These are phyloP conservation scores for Fusarium devonianum DNA, from an alignment of 2,329 filamentous ascomycete species.

Conservation along the genomic window DNA sequence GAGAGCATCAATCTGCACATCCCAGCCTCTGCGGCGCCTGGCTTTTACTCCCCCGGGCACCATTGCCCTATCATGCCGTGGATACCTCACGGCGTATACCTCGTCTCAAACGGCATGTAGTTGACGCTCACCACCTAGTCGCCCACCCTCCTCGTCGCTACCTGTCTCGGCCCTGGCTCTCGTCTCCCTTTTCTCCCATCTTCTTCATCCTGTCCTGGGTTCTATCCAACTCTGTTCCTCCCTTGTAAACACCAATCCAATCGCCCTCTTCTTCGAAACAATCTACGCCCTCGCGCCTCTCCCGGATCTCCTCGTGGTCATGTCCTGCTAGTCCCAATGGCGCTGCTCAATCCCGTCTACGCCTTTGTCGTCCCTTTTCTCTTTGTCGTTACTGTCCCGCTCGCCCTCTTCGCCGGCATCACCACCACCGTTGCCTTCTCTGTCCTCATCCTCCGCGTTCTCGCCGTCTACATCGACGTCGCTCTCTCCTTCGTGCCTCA, in stretches of 20 bases:
- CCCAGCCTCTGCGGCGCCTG: constrained; percentile 21
- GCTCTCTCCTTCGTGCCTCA: constrained; percentile 64
- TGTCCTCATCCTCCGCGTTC: constrained; percentile 66
- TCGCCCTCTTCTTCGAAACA: background rate
- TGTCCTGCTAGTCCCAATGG: constrained; percentile 51
- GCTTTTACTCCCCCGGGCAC: constrained; percentile 19
- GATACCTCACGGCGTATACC: constrained; percentile 8
- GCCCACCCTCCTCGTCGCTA: constrained; percentile 8
- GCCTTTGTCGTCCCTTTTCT: constrained; percentile 68
- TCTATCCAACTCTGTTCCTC: background rate
- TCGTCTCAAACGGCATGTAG: constrained; percentile 14
- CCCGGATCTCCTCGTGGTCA: constrained; percentile 23
- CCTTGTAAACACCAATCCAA: constrained; percentile 8
- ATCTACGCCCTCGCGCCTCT: constrained; percentile 10
- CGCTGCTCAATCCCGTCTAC: constrained; percentile 62
- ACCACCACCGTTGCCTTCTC: constrained; percentile 69
- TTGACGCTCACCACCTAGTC: constrained; percentile 11
- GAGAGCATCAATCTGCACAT: background rate
- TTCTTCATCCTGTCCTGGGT: constrained; percentile 7
- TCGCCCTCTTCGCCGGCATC: constrained; percentile 68
- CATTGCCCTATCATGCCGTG: constrained; percentile 22
- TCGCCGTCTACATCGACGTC: constrained; percentile 70
- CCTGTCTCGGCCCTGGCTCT: no score
- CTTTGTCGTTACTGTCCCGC: constrained; percentile 67
- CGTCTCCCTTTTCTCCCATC: background rate